These are phyloP conservation scores for Diaporthe aspalathi DNA, from an alignment of 2,329 filamentous ascomycete species.

Conservation along the genomic window DNA sequence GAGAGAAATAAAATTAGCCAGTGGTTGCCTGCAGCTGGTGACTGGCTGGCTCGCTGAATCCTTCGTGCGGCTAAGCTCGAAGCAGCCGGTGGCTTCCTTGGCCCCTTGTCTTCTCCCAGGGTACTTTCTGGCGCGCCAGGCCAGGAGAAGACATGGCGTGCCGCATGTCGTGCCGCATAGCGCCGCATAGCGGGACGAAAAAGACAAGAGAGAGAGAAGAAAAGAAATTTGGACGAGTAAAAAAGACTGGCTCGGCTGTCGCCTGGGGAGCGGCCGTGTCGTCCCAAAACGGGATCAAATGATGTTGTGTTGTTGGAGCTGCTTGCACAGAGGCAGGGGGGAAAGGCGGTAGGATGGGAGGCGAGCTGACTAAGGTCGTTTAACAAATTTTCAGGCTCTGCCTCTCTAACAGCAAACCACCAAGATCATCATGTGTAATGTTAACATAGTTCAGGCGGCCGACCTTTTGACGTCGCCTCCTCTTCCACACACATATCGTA, in stretches of 20 bases:
- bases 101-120: not conserved
- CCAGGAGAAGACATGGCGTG: not conserved
- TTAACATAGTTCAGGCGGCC: not conserved
- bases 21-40: constrained; percentile 21
- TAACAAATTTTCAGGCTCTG: too few species aligned
- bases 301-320: not conserved
- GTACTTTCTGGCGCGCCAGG: constrained; percentile 1
- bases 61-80: constrained; percentile 31
- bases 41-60: constrained; percentile 13
- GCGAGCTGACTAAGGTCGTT: not conserved
- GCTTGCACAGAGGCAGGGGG: not conserved
- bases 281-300: not conserved
- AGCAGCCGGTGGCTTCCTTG: constrained; percentile 13
- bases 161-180: too few species aligned
- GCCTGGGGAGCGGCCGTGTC: not conserved
- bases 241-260: constrained; percentile 1
- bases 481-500: not conserved
- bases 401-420: not conserved
- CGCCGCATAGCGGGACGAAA: not conserved
- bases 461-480: not conserved
- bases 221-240: not conserved
- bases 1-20: constrained; percentile 22
- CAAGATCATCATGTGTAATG: not conserved
- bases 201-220: not conserved
- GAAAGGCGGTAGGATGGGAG: not conserved